Evolutionary conservation across 805 yeast genomes (phyloP), one percentile per base, ranked within the genome.

Genomic region (Pachysolen tannophilus): DNA sequence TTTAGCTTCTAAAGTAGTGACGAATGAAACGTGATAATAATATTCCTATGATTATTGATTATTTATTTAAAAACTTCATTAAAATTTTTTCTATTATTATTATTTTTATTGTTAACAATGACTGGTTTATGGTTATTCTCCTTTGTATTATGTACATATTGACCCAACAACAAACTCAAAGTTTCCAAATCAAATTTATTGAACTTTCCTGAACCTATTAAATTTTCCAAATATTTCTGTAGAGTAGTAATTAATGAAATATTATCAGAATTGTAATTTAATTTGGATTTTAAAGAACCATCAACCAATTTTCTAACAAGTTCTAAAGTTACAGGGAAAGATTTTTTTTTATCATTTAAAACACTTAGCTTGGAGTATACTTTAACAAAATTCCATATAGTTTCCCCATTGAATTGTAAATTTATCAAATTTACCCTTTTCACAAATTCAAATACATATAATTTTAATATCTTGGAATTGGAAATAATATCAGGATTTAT

Each of bases 401-500:
- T 55, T 30, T 69, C 78, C 3, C 82, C 82, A 15, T 63, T 61
- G n/a, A 81, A 51, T 32, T 72, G 75, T 34, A 79, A 56, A 40
- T 72, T 68, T 19, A 75, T 58, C 11, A 77, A 51, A 18, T 85
- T 82, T 43, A 71, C 65, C 26, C 49, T 52, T 41, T 69, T 69
- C 21, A 78, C 56, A 40, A 72, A 58, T 20, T 60, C 62, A 36
- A 81, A 71, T 3, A 81, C 69, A 20, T 62, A 56, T 5, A 65
- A 52, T 47, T 77, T 64, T 29, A 82, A 52, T 1, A 53, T 34
- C 8, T 60, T 60, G 27, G 76, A 67, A 46, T 79, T 78, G 34
- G 58, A 60, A 9, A 63, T 55, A 25, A 82, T 83, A 33, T 79
- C 85, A 4, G 79, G 78, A 47, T 82, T 82, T 34, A 78, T 75